These are phyloP conservation scores for Sisymbrium altissimum DNA, from an alignment of 345 rosid species.

Conservation along the genomic window DNA sequence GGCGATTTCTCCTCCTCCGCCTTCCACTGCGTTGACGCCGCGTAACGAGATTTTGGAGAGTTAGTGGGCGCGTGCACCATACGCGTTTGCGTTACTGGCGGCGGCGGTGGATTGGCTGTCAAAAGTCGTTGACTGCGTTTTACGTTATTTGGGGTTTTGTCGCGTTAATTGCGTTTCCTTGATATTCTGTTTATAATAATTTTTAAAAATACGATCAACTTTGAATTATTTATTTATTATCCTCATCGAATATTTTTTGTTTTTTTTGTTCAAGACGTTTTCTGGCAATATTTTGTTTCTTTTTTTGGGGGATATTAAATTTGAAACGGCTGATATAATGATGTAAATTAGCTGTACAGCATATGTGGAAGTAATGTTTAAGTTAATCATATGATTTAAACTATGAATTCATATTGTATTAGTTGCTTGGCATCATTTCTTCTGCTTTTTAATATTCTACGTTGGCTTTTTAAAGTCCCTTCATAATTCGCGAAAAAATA, in stretches of 20 bases:
- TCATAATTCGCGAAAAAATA: neutral
- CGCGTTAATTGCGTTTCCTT: constrained; percentile 19
- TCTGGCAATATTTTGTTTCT: neutral
- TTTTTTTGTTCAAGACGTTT: neutral
- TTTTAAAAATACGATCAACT: neutral
- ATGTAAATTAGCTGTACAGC: constrained; percentile 26
- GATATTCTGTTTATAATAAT: neutral
- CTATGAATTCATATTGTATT: neutral
- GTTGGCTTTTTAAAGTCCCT: neutral
- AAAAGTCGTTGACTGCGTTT: constrained; percentile 21
- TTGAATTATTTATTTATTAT: neutral
- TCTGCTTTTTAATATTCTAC: neutral
- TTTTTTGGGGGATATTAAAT: neutral
- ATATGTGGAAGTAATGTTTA: constrained; percentile 20
- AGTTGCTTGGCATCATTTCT: constrained; percentile 4
- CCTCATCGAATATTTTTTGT: neutral
- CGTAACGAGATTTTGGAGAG: constrained; percentile 19
- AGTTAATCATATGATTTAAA: constrained; percentile 11
- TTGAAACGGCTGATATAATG: neutral
- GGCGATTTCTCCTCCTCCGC: constrained; percentile 2
- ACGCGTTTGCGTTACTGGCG: constrained; percentile 30
- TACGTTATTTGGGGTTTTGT: neutral
- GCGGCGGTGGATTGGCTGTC: constrained; percentile 19
- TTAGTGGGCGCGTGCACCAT: constrained; percentile 23
- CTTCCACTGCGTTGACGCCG: constrained; percentile 20